A percentile compares a stretch with the other conserved stretches of the same genome.
Evolutionary conservation across 164 flowering plant genomes (phyloP).

Genomic region (Chimonanthus praecox): DNA sequence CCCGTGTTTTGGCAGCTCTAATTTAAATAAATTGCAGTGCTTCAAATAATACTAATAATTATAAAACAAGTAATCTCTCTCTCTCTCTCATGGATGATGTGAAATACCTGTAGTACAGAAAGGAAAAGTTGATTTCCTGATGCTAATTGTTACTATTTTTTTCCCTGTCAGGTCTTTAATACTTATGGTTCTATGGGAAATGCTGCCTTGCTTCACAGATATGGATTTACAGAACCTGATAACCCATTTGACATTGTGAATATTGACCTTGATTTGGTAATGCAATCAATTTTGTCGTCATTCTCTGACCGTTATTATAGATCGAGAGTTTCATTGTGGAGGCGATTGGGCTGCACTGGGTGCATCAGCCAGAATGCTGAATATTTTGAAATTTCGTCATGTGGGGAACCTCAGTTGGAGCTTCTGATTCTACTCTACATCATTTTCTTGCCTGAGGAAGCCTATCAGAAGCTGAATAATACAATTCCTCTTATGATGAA

Average conservation of each 20-base stretch:
- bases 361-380: conserved; percentile 60
- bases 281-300: conserved; percentile 48
- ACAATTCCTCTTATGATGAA: conserved; percentile 21
- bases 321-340: conserved; percentile 71
- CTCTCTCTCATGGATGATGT: too few species aligned
- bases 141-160: neutral
- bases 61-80: too few species aligned
- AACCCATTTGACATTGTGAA: conserved; percentile 77
- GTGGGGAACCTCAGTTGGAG: conserved; percentile 80
- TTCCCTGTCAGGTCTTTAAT: conserved; percentile 65
- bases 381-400: conserved; percentile 76
- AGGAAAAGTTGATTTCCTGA: neutral
- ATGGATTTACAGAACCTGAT: conserved; percentile 85
- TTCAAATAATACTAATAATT: neutral
- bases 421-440: conserved; percentile 60
- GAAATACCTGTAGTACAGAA: neutral
- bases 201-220: conserved; percentile 96
- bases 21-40: neutral
- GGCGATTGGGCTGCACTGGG: conserved; percentile 53
- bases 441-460: conserved; percentile 51
- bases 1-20: neutral
- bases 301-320: conserved; percentile 56
- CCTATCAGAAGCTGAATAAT: conserved; percentile 41
- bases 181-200: conserved; percentile 84
- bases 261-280: conserved; percentile 64